These are phyloP conservation scores for Vitis labrusca DNA, from an alignment of 164 flowering plant species.

Conservation along the genomic window DNA sequence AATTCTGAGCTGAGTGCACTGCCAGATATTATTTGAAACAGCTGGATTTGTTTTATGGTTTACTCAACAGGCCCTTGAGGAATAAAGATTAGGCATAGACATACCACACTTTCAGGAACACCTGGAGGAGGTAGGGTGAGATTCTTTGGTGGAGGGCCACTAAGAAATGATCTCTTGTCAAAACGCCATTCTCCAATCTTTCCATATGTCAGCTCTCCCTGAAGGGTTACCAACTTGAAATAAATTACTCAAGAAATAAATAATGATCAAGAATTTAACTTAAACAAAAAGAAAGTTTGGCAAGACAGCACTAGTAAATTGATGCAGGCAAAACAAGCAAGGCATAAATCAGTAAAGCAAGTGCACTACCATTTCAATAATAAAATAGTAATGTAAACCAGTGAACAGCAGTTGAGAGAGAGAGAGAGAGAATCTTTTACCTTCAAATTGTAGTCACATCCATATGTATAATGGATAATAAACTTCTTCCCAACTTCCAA, in stretches of 20 bases:
- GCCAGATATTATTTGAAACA: too few species aligned
- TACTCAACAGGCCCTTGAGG: too few species aligned
- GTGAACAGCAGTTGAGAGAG: too few species aligned
- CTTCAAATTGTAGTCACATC: slow-evolving; percentile 84
- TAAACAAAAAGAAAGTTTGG: too few species aligned
- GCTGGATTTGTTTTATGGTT: too few species aligned
- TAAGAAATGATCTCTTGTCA: slow-evolving; percentile 81
- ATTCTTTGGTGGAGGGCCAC: slow-evolving; percentile 75
- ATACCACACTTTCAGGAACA: slow-evolving; percentile 99
- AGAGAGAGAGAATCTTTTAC: slow-evolving; percentile 28
- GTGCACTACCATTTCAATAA: too few species aligned
- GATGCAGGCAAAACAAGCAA: too few species aligned
- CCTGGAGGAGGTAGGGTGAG: slow-evolving; percentile 87
- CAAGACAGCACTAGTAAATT: too few species aligned
- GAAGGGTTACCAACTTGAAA: slow-evolving; percentile 11
- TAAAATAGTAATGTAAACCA: too few species aligned
- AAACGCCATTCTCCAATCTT: slow-evolving; percentile 94
- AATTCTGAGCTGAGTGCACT: too few species aligned
- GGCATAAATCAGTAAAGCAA: too few species aligned
- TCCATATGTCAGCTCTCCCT: slow-evolving; percentile 93
- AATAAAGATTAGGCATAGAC: slow-evolving; percentile 11
- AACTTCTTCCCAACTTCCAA: slow-evolving; percentile 48
- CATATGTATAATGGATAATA: slow-evolving; percentile 91
- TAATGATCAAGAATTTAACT: too few species aligned
- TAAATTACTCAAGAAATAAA: not conserved